phyloP scores from a whole-genome alignment of 2,329 filamentous ascomycete species.

The Dactylonectria macrodidyma region DNA sequence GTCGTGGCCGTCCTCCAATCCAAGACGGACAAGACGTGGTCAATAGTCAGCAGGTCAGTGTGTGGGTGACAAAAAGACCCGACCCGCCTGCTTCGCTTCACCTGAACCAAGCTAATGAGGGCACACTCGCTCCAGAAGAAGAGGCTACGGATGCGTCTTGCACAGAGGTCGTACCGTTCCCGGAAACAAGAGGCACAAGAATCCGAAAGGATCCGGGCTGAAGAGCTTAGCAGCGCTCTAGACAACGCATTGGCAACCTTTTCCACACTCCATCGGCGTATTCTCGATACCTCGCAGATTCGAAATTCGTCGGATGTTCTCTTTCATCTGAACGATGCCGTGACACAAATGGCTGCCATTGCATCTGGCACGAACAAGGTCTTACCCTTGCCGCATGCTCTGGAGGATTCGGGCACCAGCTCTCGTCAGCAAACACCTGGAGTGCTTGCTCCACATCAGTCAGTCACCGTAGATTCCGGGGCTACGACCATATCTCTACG shows the following conservation, averaged over 20 bases:
- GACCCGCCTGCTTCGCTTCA: no score
- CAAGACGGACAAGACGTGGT: background rate
- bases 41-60: background rate
- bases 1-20: background rate
- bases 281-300: background rate
- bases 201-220: constrained; percentile 15
- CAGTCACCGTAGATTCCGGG: background rate
- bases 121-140: no score
- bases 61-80: background rate
- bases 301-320: background rate
- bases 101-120: no score
- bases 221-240: constrained; percentile 14
- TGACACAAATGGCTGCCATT: background rate
- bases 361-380: background rate
- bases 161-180: constrained; percentile 22
- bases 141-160: background rate
- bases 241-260: background rate
- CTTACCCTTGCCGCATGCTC: background rate
- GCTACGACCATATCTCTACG: background rate
- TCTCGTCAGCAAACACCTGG: background rate
- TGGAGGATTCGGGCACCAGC: background rate
- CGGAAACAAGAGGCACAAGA: constrained; percentile 18
- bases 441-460: background rate
- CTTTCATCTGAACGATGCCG: background rate
- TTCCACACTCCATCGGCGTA: background rate